Conservation (phyloP, 2,329 filamentous ascomycete genomes). For the Trichoderma sp. region DNA sequence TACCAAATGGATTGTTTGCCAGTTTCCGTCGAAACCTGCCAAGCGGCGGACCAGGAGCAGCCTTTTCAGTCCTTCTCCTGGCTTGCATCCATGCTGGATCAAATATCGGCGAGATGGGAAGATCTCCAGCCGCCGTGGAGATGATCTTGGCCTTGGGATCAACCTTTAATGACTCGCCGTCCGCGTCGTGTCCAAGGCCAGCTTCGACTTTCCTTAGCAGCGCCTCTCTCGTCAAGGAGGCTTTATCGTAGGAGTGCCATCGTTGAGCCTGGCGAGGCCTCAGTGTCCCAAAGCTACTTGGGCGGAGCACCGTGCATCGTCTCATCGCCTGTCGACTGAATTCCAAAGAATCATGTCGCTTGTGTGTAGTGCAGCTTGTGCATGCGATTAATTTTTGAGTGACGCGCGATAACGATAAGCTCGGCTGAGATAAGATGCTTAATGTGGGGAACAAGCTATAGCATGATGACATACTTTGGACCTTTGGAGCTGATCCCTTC, state of each 20-base stretch:
- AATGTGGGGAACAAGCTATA: conserved; percentile 2
- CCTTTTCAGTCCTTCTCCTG: conserved; percentile 43
- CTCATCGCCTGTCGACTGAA: conserved; percentile 29
- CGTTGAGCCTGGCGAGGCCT: conserved; percentile 25
- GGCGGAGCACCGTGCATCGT: conserved; percentile 26
- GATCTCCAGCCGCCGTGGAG: conserved; percentile 42
- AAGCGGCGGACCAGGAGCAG: conserved; percentile 31
- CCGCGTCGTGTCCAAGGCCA: conserved; percentile 32
- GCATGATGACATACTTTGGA: conserved; percentile 6
- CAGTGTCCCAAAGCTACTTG: conserved; percentile 18
- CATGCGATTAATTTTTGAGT: conserved; percentile 17
- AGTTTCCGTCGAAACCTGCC: conserved; percentile 58
- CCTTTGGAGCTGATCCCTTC: neutral
- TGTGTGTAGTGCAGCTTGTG: neutral
- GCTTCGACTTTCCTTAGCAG: conserved; percentile 34
- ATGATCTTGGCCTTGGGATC: conserved; percentile 44
- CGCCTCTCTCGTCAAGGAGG: conserved; percentile 30
- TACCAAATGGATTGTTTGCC: conserved; percentile 64
- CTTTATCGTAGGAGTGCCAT: conserved; percentile 36
- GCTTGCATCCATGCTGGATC: conserved; percentile 49
- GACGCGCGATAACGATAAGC: conserved; percentile 19
- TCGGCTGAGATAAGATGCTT: neutral
- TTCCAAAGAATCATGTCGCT: conserved; percentile 25
- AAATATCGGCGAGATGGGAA: conserved; percentile 56
- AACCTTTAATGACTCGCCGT: conserved; percentile 35